Conservation (phyloP, 257 asterid species). For the Osmanthus fragrans region DNA sequence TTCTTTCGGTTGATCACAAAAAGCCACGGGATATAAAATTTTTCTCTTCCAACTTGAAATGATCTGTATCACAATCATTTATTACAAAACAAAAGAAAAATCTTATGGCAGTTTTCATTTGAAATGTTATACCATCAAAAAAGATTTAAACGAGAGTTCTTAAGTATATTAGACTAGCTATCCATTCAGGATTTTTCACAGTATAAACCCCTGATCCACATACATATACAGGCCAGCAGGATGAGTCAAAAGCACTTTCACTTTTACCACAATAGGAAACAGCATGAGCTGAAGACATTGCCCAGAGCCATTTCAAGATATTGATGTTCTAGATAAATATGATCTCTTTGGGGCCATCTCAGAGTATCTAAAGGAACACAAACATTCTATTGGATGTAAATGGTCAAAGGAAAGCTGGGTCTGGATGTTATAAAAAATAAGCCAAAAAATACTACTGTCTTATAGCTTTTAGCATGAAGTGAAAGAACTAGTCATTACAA, state of each 20-base stretch:
- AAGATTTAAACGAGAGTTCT: not conserved
- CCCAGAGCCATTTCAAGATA: not conserved
- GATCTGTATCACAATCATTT: conserved; percentile 61
- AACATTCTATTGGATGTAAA: too few relatives aligned
- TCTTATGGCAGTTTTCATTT: not conserved
- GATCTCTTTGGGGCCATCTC: not conserved
- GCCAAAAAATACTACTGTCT: too few relatives aligned
- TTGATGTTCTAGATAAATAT: not conserved
- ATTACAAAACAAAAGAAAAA: not conserved
- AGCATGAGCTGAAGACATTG: not conserved
- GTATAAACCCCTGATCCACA: conserved; percentile 13
- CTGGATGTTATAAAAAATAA: too few relatives aligned
- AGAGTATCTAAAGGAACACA: not conserved
- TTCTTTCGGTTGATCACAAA: conserved; percentile 83
- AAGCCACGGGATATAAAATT: conserved; percentile 87
- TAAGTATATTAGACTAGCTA: not conserved
- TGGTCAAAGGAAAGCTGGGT: too few relatives aligned
- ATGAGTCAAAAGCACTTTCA: conserved; percentile 1
- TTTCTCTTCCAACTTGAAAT: conserved; percentile 93
- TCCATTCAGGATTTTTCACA: not conserved
- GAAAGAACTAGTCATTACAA: not conserved
- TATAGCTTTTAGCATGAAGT: not conserved
- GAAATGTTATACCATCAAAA: not conserved
- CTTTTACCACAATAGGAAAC: not conserved
- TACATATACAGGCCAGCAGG: not conserved